Evolutionary conservation across 805 yeast genomes (phyloP).

Genomic region (Zygosaccharomyces bailii): DNA sequence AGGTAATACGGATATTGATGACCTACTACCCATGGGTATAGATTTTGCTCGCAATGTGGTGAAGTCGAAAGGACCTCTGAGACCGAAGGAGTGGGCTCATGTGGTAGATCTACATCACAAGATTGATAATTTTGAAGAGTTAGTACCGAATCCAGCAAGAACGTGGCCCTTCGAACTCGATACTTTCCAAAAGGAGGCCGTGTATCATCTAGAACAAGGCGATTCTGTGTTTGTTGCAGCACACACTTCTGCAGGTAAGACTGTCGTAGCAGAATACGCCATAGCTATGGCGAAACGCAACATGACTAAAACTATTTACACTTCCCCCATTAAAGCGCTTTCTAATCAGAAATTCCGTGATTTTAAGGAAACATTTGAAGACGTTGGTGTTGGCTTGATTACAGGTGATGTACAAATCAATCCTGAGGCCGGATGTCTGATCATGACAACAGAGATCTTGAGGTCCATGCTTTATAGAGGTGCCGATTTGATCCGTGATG

Average conservation of each 20-base stretch:
- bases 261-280: conserved; percentile 97
- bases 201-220: conserved; percentile 93
- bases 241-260: conserved; percentile 97
- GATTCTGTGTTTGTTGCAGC: conserved; percentile 99
- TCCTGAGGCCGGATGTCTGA: conserved; percentile 91
- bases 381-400: conserved; percentile 84
- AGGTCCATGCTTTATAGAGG: conserved; percentile 95
- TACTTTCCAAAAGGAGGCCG: conserved; percentile 94
- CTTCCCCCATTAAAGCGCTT: conserved; percentile 91
- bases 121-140: conserved; percentile 77
- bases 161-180: conserved; percentile 94
- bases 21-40: conserved; percentile 48
- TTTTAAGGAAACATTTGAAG: conserved; percentile 73
- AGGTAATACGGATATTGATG: conserved; percentile 35
- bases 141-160: conserved; percentile 91
- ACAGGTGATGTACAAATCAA: conserved; percentile 98
- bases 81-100: conserved; percentile 85
- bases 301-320: conserved; percentile 95
- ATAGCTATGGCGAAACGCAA: conserved; percentile 94
- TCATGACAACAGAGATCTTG: conserved; percentile 96
- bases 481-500: conserved; percentile 93
- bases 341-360: conserved; percentile 90
- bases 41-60: conserved; percentile 43
- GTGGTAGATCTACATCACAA: conserved; percentile 82
- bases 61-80: conserved; percentile 22